A percentile compares a stretch with the other conserved stretches of the same genome.
Conservation (phyloP, 2,329 filamentous ascomycete genomes). For the Nectriaceae sp. region DNA sequence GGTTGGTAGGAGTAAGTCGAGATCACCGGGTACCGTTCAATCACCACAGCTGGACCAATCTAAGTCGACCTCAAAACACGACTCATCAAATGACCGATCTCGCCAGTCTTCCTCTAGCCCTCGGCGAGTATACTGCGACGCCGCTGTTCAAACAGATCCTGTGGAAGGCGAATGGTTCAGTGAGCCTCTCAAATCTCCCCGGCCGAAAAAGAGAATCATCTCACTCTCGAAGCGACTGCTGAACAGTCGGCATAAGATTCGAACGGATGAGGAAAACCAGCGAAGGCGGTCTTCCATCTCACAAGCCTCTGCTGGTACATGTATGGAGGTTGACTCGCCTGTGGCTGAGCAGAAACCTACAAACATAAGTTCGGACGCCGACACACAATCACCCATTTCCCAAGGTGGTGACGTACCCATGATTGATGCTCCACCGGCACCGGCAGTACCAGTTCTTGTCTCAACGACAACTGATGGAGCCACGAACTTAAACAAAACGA, state of each 20-base stretch:
- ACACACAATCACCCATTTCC: conserved; percentile 26
- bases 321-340: conserved; percentile 45
- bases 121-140: conserved; percentile 51
- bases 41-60: conserved; percentile 40
- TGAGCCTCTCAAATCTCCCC: conserved; percentile 35
- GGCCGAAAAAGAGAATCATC: conserved; percentile 50
- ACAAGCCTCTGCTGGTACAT: conserved; percentile 30
- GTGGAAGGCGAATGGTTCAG: conserved; percentile 57
- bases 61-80: conserved; percentile 28
- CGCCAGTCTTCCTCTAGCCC: conserved; percentile 42
- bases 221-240: conserved; percentile 56
- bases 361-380: conserved; percentile 18
- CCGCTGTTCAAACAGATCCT: conserved; percentile 55
- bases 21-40: conserved; percentile 47
- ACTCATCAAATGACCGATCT: conserved; percentile 31
- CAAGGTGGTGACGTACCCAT: conserved; percentile 27
- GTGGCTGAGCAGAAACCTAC: conserved; percentile 31
- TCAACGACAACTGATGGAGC: conserved; percentile 19
- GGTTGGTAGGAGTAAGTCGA: conserved; percentile 55
- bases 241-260: conserved; percentile 48
- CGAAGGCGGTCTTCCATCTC: conserved; percentile 27
- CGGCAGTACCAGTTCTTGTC: conserved; percentile 23
- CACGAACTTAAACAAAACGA: conserved; percentile 33
- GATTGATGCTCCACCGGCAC: conserved; percentile 33
- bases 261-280: conserved; percentile 41